Conservation (phyloP, 2,329 filamentous ascomycete species). For the Sarocladium kiliense region DNA sequence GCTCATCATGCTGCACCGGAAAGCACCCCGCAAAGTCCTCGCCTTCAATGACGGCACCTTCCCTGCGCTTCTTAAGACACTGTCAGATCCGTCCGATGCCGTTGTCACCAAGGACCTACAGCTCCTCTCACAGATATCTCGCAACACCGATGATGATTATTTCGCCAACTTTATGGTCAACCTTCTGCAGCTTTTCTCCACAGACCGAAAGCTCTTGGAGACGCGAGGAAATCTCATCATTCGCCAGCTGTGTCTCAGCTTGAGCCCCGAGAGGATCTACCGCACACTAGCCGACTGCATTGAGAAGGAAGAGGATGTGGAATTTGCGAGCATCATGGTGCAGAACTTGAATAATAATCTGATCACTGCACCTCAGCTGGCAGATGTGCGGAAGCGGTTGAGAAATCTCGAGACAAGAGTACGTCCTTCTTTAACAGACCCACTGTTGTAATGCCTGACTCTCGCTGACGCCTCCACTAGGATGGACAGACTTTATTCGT, state of each 20-base stretch:
- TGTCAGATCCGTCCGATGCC: constrained; percentile 91
- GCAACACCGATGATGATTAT: constrained; percentile 94
- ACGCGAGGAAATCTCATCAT: constrained; percentile 95
- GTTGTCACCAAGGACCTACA: constrained; percentile 94
- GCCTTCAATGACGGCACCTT: constrained; percentile 98
- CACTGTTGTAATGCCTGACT: too few relatives aligned
- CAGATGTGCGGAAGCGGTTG: constrained; percentile 83
- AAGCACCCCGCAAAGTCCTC: constrained; percentile 86
- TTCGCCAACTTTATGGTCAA: constrained; percentile 99
- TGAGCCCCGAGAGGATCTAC: constrained; percentile 94
- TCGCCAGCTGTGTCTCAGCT: constrained; percentile 83
- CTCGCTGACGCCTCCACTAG: constrained; percentile 33
- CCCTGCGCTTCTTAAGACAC: constrained; percentile 88
- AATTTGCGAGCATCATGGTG: constrained; percentile 99
- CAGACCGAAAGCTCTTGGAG: constrained; percentile 84
- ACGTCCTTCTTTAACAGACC: too few relatives aligned
- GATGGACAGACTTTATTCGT: constrained; percentile 97
- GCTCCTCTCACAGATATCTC: constrained; percentile 89
- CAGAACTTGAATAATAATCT: constrained; percentile 99
- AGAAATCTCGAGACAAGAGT: constrained; percentile 85
- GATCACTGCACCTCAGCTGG: constrained; percentile 90
- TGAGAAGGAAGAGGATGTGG: constrained; percentile 95
- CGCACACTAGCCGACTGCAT: constrained; percentile 93
- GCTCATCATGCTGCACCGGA: constrained; percentile 96
- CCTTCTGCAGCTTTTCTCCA: constrained; percentile 89